phyloP scores from a whole-genome alignment of 805 yeast genomes.

The Metschnikowia henanensis region DNA sequence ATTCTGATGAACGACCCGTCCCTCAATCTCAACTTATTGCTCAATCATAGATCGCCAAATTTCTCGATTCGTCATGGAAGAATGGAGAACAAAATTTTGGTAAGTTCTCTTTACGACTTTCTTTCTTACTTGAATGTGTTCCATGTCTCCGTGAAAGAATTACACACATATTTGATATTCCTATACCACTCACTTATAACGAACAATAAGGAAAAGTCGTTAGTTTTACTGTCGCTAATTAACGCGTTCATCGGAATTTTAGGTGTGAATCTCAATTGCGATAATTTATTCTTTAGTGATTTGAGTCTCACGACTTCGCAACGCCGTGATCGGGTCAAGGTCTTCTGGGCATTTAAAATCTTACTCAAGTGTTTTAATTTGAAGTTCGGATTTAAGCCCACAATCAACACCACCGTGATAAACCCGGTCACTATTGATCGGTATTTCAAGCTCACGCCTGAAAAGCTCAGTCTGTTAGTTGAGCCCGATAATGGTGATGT shows the following conservation, averaged over 20 bases:
- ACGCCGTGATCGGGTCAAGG: constrained; percentile 39
- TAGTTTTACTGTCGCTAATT: constrained; percentile 37
- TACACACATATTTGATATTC: constrained; percentile 50
- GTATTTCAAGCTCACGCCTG: constrained; percentile 45
- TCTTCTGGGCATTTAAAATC: constrained; percentile 48
- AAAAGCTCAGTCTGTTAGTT: constrained; percentile 37
- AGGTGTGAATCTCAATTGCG: constrained; percentile 42
- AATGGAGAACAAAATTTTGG: constrained; percentile 18
- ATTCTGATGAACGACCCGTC: constrained; percentile 51
- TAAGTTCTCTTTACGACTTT: constrained; percentile 43
- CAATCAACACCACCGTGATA: constrained; percentile 46
- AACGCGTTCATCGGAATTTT: constrained; percentile 45
- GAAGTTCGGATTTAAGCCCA: constrained; percentile 47
- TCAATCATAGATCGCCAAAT: constrained; percentile 38
- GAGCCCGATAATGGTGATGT: constrained; percentile 17
- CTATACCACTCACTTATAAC: constrained; percentile 48
- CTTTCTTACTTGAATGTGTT: constrained; percentile 49
- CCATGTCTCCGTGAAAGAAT: constrained; percentile 46
- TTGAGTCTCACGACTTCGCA: constrained; percentile 40
- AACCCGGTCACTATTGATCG: constrained; percentile 48
- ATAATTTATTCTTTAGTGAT: constrained; percentile 46
- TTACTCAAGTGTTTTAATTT: constrained; percentile 41
- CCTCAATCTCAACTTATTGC: constrained; percentile 38
- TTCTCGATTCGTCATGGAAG: constrained; percentile 19
- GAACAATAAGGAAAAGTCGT: constrained; percentile 42